Conservation (phyloP, 1,284 basidiomycete species). For the Rhodotorula sp. region DNA sequence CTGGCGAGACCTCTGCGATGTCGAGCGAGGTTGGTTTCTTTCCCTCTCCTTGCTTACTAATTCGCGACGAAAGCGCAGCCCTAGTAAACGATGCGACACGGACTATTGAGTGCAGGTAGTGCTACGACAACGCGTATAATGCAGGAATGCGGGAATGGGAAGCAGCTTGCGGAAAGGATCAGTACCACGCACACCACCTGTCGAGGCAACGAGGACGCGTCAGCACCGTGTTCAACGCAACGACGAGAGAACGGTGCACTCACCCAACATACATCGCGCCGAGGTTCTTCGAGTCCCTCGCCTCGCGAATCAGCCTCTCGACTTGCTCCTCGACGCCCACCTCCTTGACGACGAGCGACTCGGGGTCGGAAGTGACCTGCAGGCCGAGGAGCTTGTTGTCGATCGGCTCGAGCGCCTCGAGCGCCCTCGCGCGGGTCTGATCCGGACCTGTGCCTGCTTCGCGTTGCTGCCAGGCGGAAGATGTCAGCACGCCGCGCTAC, state of each 20-base stretch:
- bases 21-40: no score
- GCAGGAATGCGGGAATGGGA: conserved; percentile 8
- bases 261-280: conserved; percentile 63
- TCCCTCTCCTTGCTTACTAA: no score
- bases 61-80: no score
- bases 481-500: no score
- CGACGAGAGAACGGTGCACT: neutral
- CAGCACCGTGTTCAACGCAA: neutral
- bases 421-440: conserved; percentile 57
- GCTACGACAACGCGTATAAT: neutral
- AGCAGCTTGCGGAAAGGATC: conserved; percentile 44
- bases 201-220: neutral
- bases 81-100: neutral
- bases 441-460: conserved; percentile 27
- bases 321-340: conserved; percentile 81
- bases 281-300: conserved; percentile 69
- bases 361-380: conserved; percentile 56
- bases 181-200: conserved; percentile 32
- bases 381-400: conserved; percentile 78
- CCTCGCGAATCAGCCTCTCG: conserved; percentile 83
- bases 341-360: conserved; percentile 62
- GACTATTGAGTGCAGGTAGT: neutral
- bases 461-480: neutral
- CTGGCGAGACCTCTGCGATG: neutral
- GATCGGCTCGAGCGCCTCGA: conserved; percentile 73